phyloP scores from a whole-genome alignment of 2,329 filamentous ascomycete species.

The Scopulariopsis brevicaulis region DNA sequence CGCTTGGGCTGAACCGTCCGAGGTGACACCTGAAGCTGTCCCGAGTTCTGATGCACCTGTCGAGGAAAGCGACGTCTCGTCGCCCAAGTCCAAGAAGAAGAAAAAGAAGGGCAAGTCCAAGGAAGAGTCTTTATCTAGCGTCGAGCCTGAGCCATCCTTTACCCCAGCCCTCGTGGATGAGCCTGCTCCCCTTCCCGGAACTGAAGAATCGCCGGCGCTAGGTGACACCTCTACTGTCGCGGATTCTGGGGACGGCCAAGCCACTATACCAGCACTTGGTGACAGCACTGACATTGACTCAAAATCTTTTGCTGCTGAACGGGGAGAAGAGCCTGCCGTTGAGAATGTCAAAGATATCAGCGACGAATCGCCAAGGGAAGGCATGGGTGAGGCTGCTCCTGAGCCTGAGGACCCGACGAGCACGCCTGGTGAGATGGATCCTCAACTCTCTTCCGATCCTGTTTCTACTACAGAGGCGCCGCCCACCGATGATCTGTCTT shows the following conservation, averaged over 20 bases:
- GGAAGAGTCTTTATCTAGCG: not conserved
- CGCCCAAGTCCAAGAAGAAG: slow-evolving; percentile 2
- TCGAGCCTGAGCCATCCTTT: not conserved
- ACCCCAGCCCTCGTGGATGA: not conserved
- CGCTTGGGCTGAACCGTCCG: not conserved
- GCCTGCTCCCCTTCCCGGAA: not conserved
- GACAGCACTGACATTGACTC: not conserved
- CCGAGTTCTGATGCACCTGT: not conserved
- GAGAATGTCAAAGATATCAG: not conserved
- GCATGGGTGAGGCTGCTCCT: not conserved
- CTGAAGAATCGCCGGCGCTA: not conserved
- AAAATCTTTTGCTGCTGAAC: not conserved
- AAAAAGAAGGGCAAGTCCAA: not conserved
- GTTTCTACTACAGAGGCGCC: not conserved
- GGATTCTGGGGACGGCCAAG: not conserved
- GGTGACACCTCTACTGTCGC: not conserved
- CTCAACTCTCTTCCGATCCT: not conserved
- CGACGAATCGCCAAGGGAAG: not conserved
- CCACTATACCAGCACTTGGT: not conserved
- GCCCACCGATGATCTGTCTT: not conserved
- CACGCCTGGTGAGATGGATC: no score
- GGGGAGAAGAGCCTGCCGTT: not conserved
- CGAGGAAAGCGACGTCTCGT: not conserved
- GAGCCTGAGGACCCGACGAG: not conserved
- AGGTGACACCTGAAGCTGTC: not conserved